These are phyloP conservation scores for Sisymbrium irio DNA, from an alignment of 345 rosid species.

Conservation along the genomic window DNA sequence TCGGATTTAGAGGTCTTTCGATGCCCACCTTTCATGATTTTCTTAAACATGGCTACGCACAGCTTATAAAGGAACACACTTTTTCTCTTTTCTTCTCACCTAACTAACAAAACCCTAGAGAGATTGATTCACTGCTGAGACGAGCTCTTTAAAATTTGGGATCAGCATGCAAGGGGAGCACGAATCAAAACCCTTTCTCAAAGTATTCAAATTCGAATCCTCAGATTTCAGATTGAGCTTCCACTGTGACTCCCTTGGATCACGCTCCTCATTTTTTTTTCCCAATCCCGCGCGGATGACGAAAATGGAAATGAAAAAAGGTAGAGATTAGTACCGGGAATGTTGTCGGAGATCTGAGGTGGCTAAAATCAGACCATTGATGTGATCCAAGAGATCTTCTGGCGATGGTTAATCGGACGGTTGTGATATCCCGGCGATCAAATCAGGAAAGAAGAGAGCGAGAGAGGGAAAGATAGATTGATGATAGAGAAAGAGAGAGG, in stretches of 20 bases:
- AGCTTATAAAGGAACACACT: constrained; percentile 5
- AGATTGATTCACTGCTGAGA: constrained; percentile 18
- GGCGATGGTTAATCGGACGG: constrained; percentile 21
- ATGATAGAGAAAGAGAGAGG: background rate
- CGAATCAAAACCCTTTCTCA: background rate
- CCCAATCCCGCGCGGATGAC: constrained; percentile 9
- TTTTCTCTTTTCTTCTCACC: background rate
- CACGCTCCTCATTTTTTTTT: background rate
- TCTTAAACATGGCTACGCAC: constrained; percentile 66
- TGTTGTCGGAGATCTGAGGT: constrained; percentile 30
- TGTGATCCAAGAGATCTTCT: background rate
- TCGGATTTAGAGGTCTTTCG: constrained; percentile 78
- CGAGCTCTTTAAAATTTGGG: constrained; percentile 17
- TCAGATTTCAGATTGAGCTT: constrained; percentile 9
- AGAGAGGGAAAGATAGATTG: background rate
- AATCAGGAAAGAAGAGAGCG: constrained; percentile 5
- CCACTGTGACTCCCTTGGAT: constrained; percentile 15
- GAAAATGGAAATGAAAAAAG: background rate
- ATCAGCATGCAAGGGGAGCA: constrained; percentile 24
- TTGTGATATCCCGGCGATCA: constrained; percentile 26
- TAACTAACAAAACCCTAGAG: constrained; percentile 25
- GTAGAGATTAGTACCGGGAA: background rate
- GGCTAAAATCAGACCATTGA: constrained; percentile 16
- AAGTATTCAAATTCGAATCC: constrained; percentile 6
- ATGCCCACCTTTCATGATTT: constrained; percentile 80